Evolutionary conservation across 2,329 filamentous ascomycete species (phyloP).

Genomic region (Cercospora sp.): DNA sequence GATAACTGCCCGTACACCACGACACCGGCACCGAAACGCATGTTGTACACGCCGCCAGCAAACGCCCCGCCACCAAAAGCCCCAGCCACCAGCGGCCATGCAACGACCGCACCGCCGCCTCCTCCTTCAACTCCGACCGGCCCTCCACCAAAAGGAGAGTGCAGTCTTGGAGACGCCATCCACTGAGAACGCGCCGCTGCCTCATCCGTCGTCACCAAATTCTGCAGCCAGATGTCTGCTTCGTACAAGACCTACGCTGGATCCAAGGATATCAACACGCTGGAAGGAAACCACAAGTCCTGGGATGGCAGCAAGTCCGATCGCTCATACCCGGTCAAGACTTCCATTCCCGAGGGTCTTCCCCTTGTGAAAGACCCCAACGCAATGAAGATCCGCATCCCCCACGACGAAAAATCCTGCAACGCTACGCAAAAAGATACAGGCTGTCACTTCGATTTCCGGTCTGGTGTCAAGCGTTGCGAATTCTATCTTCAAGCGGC

Average conservation of each 20-base stretch:
- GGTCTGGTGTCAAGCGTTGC: neutral
- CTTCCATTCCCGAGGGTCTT: neutral
- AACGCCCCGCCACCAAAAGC: too few relatives aligned
- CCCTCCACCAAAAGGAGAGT: neutral
- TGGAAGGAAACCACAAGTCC: neutral
- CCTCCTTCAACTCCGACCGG: neutral
- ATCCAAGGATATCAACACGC: neutral
- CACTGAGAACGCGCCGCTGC: neutral
- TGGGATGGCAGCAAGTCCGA: neutral
- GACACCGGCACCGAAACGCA: neutral
- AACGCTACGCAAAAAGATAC: neutral
- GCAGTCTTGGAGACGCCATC: neutral
- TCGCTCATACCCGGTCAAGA: neutral
- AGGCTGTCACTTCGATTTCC: slow-evolving; percentile 6
- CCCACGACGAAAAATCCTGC: neutral
- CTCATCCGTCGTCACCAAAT: neutral
- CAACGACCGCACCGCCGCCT: neutral
- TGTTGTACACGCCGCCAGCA: neutral
- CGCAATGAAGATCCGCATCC: neutral
- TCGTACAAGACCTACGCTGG: neutral
- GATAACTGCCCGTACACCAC: neutral
- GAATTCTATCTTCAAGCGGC: neutral
- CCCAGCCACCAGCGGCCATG: neutral
- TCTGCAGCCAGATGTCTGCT: neutral
- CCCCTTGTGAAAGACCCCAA: neutral